Evolutionary conservation across 345 rosid species (phyloP).

Genomic region (Erodium maritimum): DNA sequence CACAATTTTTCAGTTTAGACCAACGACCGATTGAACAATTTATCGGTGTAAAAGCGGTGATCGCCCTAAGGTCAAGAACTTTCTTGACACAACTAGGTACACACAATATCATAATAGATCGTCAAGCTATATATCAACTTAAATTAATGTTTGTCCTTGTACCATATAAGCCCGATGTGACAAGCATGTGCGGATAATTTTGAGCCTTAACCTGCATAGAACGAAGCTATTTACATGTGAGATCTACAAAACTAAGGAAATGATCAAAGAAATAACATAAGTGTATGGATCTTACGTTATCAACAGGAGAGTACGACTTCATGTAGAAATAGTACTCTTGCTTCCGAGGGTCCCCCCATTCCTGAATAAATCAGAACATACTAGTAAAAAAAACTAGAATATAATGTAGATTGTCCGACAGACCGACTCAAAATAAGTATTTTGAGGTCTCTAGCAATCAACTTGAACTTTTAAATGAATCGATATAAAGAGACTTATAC

Average conservation of each 20-base stretch:
- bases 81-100: too few species aligned
- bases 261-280: neutral
- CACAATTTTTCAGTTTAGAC: too few species aligned
- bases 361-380: slow-evolving; percentile 19
- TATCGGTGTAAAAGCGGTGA: too few species aligned
- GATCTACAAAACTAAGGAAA: neutral
- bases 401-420: too few species aligned
- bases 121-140: neutral
- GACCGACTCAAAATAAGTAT: too few species aligned
- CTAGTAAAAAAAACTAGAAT: neutral
- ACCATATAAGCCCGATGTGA: slow-evolving; percentile 85
- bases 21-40: too few species aligned
- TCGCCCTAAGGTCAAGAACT: too few species aligned
- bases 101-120: too few species aligned
- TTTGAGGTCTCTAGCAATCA: too few species aligned
- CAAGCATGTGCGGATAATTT: slow-evolving; percentile 68
- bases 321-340: slow-evolving; percentile 76
- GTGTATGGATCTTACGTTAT: slow-evolving; percentile 46
- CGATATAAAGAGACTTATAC: too few species aligned
- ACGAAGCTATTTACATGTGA: neutral
- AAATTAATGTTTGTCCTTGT: slow-evolving; percentile 7
- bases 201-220: slow-evolving; percentile 57
- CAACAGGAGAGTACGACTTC: slow-evolving; percentile 96
- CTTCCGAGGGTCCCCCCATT: slow-evolving; percentile 22
- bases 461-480: too few species aligned